Evolutionary conservation across 1,139 yeast species (phyloP).

Genomic region (Komagataea norvegica): DNA sequence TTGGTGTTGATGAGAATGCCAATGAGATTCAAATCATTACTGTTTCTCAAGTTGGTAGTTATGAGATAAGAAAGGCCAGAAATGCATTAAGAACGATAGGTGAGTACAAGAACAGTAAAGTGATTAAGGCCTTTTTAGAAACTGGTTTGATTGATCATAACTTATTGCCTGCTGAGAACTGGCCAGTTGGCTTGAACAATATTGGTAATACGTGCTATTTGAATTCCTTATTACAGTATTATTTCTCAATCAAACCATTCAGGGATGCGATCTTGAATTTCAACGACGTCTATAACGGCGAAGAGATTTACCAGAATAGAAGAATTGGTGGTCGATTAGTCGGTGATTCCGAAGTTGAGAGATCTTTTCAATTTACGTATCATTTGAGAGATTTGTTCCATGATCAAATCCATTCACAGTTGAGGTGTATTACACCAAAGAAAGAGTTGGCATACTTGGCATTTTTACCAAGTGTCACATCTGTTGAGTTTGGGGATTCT

Average conservation of each 20-base stretch:
- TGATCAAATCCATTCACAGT: constrained; percentile 60
- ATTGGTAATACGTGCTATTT: constrained; percentile 95
- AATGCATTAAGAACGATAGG: constrained; percentile 48
- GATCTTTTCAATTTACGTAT: constrained; percentile 78
- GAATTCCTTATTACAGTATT: constrained; percentile 84
- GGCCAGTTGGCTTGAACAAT: constrained; percentile 91
- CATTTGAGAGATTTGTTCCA: constrained; percentile 64
- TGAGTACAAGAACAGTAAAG: constrained; percentile 43
- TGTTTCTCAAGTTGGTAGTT: constrained; percentile 41
- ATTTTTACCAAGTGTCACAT: constrained; percentile 68
- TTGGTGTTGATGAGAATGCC: constrained; percentile 43
- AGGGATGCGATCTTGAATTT: constrained; percentile 62
- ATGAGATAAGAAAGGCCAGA: constrained; percentile 40
- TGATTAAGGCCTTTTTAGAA: constrained; percentile 47
- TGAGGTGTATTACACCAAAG: constrained; percentile 72
- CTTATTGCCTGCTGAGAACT: constrained; percentile 55
- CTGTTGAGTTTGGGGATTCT: constrained; percentile 49
- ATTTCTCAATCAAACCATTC: constrained; percentile 79
- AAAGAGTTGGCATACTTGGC: constrained; percentile 86
- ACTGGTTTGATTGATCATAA: constrained; percentile 60
- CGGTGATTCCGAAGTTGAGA: constrained; percentile 62
- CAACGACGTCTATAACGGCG: constrained; percentile 25
- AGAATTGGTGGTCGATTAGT: constrained; percentile 86
- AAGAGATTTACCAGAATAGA: constrained; percentile 37
- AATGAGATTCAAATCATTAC: constrained; percentile 53